phyloP scores from a whole-genome alignment of 306 rosid genomes.

The Quercus dentata region DNA sequence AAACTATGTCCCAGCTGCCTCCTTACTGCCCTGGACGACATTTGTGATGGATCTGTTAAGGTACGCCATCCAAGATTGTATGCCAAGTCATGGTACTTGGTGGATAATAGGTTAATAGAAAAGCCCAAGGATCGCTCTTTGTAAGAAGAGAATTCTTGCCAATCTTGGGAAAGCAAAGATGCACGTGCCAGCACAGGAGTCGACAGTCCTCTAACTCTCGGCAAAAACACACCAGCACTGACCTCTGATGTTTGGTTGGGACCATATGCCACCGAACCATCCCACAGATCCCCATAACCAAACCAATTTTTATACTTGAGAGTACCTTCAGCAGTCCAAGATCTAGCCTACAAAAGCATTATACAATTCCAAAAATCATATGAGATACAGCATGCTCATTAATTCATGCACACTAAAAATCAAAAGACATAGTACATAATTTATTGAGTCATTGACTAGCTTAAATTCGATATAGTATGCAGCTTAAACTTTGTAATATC shows the following conservation, averaged over 20 bases:
- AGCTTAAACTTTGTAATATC: background rate
- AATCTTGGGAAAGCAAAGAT: conserved; percentile 87
- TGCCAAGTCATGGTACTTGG: conserved; percentile 72
- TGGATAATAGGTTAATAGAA: conserved; percentile 73
- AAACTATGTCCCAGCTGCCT: conserved; percentile 97
- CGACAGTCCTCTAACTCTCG: conserved; percentile 55
- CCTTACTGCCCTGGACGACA: conserved; percentile 87
- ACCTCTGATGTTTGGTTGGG: conserved; percentile 81
- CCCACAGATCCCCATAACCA: conserved; percentile 97
- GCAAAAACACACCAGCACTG: conserved; percentile 77
- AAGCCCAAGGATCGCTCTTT: conserved; percentile 79
- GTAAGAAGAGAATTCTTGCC: conserved; percentile 89
- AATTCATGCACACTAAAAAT: background rate
- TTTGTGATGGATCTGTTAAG: conserved; percentile 80
- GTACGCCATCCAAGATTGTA: conserved; percentile 96
- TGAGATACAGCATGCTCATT: background rate
- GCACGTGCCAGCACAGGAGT: conserved; percentile 69
- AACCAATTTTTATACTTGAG: conserved; percentile 79
- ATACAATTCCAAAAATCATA: conserved; percentile 20
- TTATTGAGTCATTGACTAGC: background rate
- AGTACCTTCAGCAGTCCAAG: conserved; percentile 82
- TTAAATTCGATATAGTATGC: conserved; percentile 1
- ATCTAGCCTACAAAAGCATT: conserved; percentile 69
- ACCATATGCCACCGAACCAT: conserved; percentile 87
- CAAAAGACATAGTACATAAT: conserved; percentile 2